Evolutionary conservation across 192 early-diverging fungal species (phyloP).

Genomic region (Coemansia sp.): DNA sequence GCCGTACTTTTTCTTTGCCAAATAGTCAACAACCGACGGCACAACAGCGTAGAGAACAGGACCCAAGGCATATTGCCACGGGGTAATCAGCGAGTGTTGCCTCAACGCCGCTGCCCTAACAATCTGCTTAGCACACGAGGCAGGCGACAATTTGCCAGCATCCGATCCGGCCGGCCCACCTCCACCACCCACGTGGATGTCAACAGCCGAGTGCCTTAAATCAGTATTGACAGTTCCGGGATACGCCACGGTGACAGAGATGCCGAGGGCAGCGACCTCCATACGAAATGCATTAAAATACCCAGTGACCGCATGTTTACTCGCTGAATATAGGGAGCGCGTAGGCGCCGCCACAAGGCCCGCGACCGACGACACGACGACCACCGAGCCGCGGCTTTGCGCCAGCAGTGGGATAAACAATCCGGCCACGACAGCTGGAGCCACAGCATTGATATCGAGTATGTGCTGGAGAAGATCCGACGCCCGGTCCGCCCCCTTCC

Average conservation of each 20-base stretch:
- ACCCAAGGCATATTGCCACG: slow-evolving; percentile 60
- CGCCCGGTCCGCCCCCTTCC: slow-evolving; percentile 24
- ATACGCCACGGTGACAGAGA: slow-evolving; percentile 68
- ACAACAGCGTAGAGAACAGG: slow-evolving; percentile 57
- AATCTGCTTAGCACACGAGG: slow-evolving; percentile 64
- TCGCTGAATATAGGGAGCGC: slow-evolving; percentile 74
- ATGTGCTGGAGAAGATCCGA: slow-evolving; percentile 51
- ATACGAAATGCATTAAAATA: slow-evolving; percentile 83
- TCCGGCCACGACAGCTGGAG: slow-evolving; percentile 58
- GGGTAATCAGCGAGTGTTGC: slow-evolving; percentile 65
- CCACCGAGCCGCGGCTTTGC: slow-evolving; percentile 50
- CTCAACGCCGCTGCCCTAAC: slow-evolving; percentile 57
- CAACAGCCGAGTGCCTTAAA: slow-evolving; percentile 68
- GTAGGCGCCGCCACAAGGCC: slow-evolving; percentile 76
- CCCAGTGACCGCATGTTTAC: slow-evolving; percentile 81
- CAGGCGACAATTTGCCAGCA: slow-evolving; percentile 66
- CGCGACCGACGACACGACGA: slow-evolving; percentile 77
- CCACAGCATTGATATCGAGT: slow-evolving; percentile 63
- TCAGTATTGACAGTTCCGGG: slow-evolving; percentile 81
- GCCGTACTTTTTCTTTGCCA: slow-evolving; percentile 77
- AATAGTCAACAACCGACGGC: slow-evolving; percentile 63
- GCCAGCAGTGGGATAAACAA: slow-evolving; percentile 61
- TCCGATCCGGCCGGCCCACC: slow-evolving; percentile 37
- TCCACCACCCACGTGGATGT: slow-evolving; percentile 22
- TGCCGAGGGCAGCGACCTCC: slow-evolving; percentile 64